These are phyloP conservation scores for Talaromyces ruber DNA, from an alignment of 495 filamentous ascomycete genomes.

Conservation along the genomic window DNA sequence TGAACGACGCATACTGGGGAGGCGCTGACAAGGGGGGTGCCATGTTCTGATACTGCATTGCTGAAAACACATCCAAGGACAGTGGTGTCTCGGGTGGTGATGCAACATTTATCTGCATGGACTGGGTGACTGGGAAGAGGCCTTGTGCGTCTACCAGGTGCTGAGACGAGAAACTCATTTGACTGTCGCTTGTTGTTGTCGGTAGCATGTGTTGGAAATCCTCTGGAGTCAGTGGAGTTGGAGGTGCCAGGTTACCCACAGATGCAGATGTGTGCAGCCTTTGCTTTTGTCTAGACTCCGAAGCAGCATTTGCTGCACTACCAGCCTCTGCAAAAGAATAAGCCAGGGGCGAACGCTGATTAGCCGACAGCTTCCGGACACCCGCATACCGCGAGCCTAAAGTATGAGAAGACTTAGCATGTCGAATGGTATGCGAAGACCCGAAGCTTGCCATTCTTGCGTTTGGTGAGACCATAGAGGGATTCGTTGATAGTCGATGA, in stretches of 20 bases:
- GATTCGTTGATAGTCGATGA: slow-evolving; percentile 24
- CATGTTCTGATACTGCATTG: slow-evolving; percentile 29
- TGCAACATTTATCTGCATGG: slow-evolving; percentile 38
- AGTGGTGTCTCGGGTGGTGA: slow-evolving; percentile 40
- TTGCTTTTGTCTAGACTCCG: slow-evolving; percentile 6
- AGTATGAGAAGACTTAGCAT: slow-evolving; percentile 45
- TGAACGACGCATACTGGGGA: slow-evolving; percentile 33
- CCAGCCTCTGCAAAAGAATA: slow-evolving; percentile 36
- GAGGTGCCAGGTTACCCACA: slow-evolving; percentile 30
- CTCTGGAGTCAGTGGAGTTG: slow-evolving; percentile 38
- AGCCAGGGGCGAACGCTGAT: slow-evolving; percentile 46
- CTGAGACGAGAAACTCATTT: slow-evolving; percentile 33
- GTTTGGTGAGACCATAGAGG: slow-evolving; percentile 33
- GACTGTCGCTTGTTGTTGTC: slow-evolving; percentile 27
- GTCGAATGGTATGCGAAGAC: slow-evolving; percentile 30
- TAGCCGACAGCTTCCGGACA: slow-evolving; percentile 39
- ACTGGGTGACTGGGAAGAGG: slow-evolving; percentile 33
- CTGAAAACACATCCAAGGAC: slow-evolving; percentile 27
- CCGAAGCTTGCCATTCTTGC: slow-evolving; percentile 27
- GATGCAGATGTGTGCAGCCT: slow-evolving; percentile 33
- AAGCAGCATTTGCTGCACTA: slow-evolving; percentile 1
- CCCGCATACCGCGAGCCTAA: slow-evolving; percentile 42
- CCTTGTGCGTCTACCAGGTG: slow-evolving; percentile 16
- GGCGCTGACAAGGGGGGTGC: slow-evolving; percentile 39
- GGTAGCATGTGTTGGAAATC: slow-evolving; percentile 37